A percentile compares a stretch with the other conserved stretches of the same genome.
Conservation (phyloP, 2,329 filamentous ascomycete species). For the Trichoderma hamatum region DNA sequence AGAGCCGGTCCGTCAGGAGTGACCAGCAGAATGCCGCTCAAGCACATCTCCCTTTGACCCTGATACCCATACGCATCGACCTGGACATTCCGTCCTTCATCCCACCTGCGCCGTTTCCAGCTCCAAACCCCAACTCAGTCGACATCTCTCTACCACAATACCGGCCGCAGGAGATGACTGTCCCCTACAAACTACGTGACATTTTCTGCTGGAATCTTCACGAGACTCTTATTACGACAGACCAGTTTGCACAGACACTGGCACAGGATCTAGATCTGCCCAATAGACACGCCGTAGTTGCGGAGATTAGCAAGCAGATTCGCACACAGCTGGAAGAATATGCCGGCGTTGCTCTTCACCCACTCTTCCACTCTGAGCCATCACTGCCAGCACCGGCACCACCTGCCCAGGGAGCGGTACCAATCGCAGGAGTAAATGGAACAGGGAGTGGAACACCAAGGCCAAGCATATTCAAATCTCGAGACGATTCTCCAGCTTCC, state of each 20-base stretch:
- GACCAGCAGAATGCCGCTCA: conserved; percentile 66
- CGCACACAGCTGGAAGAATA: conserved; percentile 95
- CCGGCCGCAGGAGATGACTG: conserved; percentile 74
- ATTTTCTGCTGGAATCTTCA: conserved; percentile 98
- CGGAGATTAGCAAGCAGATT: conserved; percentile 90
- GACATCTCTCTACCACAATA: conserved; percentile 79
- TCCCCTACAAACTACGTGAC: conserved; percentile 87
- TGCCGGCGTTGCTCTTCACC: conserved; percentile 89
- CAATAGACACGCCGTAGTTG: conserved; percentile 67
- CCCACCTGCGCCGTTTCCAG: conserved; percentile 66
- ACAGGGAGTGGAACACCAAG: conserved; percentile 37
- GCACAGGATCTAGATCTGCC: conserved; percentile 94
- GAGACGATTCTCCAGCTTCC: conserved; percentile 46
- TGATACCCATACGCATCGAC: conserved; percentile 96
- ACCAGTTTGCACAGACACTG: conserved; percentile 89
- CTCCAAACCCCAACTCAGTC: conserved; percentile 62
- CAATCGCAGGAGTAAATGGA: conserved; percentile 29
- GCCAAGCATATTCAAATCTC: conserved; percentile 40
- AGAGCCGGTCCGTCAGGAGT: conserved; percentile 58
- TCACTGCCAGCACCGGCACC: conserved; percentile 35
- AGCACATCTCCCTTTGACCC: conserved; percentile 79
- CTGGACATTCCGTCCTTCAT: conserved; percentile 82
- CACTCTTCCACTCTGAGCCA: conserved; percentile 74
- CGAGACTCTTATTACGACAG: conserved; percentile 89
- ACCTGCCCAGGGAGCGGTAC: conserved; percentile 20